phyloP scores from a whole-genome alignment of 306 rosid species.

The barrel medic (Medicago truncatula) region MtrunA17r5.0-ANR NC_053047.1:16851001-16851500 shows the following conservation, averaged over 20 bases:
- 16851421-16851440: not conserved
- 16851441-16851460: not conserved
- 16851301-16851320: slow-evolving; percentile 34
- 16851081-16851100: not conserved
- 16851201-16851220: slow-evolving; percentile 41
- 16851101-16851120: slow-evolving; percentile 41
- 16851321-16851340: slow-evolving; percentile 16
- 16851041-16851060: not conserved
- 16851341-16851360: slow-evolving; percentile 33
- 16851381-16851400: not conserved
- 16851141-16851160: slow-evolving; percentile 28
- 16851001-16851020: not conserved
- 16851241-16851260: slow-evolving; percentile 53
- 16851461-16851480: not conserved
- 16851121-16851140: slow-evolving; percentile 37
- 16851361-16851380: slow-evolving; percentile 14
- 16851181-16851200: slow-evolving; percentile 44
- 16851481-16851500: not conserved
- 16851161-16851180: slow-evolving; percentile 42
- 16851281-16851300: slow-evolving; percentile 22
- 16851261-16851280: slow-evolving; percentile 38
- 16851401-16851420: not conserved
- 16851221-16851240: slow-evolving; percentile 27
- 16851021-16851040: no score
- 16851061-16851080: not conserved